These are phyloP conservation scores for Lasiodiplodia theobromae DNA, from an alignment of 2,329 filamentous ascomycete species.

Conservation along the genomic window DNA sequence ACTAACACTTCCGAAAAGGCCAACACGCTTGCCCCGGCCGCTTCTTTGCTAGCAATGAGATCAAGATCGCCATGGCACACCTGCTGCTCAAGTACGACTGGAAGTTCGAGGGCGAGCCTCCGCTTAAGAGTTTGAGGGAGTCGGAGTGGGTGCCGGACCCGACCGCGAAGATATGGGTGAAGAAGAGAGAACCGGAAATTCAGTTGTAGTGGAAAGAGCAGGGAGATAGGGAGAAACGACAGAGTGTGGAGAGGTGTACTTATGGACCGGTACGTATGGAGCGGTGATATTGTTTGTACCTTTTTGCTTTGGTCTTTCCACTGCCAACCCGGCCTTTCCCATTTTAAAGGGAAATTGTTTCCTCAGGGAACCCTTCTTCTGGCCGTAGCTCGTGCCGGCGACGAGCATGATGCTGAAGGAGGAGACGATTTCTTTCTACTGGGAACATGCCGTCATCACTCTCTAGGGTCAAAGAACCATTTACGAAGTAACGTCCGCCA, in stretches of 20 bases:
- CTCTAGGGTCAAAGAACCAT: slow-evolving; percentile 40
- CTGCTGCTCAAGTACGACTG: slow-evolving; percentile 14
- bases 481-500: slow-evolving; percentile 44
- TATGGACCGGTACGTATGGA: neutral
- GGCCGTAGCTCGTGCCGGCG: slow-evolving; percentile 58
- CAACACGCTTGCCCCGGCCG: slow-evolving; percentile 37
- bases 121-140: slow-evolving; percentile 13
- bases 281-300: neutral
- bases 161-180: slow-evolving; percentile 4
- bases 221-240: neutral
- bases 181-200: slow-evolving; percentile 6
- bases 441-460: slow-evolving; percentile 47
- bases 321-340: slow-evolving; percentile 38
- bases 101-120: slow-evolving; percentile 14
- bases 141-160: slow-evolving; percentile 11
- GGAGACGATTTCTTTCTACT: slow-evolving; percentile 31
- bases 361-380: slow-evolving; percentile 55
- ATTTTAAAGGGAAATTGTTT: slow-evolving; percentile 57
- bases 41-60: slow-evolving; percentile 44
- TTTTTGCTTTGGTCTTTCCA: neutral
- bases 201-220: neutral
- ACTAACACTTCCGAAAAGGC: neutral
- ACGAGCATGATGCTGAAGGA: slow-evolving; percentile 53
- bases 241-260: neutral
- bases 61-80: slow-evolving; percentile 42